phyloP scores from a whole-genome alignment of 2,329 filamentous ascomycete species.

The Sarocladium oryzae region DNA sequence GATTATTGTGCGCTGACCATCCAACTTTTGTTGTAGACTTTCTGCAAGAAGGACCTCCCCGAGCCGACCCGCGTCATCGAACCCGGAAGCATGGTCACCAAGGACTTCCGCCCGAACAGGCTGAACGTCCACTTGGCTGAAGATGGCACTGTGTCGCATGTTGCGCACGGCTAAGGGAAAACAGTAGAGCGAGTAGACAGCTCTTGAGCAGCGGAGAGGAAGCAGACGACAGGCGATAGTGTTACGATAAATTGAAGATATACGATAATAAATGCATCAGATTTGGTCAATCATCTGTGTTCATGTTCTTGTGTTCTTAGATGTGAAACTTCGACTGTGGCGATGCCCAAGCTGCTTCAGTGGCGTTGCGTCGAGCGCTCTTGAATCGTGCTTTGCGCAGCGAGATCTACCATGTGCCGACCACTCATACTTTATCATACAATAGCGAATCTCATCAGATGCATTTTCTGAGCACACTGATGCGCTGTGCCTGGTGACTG shows the following conservation, averaged over 20 bases:
- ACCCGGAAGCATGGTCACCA: constrained; percentile 52
- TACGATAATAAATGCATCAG: not conserved
- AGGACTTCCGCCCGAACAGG: constrained; percentile 46
- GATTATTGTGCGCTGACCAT: too few species aligned
- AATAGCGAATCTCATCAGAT: too few species aligned
- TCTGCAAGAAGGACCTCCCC: constrained; percentile 55
- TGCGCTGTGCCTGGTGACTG: too few species aligned
- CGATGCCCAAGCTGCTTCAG: too few species aligned
- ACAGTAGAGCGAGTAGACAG: not conserved
- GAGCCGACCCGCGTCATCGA: constrained; percentile 48
- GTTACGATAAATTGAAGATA: not conserved
- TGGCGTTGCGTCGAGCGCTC: too few species aligned
- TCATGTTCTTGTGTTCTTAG: too few species aligned
- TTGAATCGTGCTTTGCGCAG: too few species aligned
- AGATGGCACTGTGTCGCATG: constrained; percentile 54
- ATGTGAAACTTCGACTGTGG: too few species aligned
- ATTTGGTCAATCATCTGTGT: too few species aligned
- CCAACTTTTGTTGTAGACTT: constrained; percentile 41
- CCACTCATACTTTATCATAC: too few species aligned
- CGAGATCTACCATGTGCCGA: too few species aligned
- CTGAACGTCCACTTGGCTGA: constrained; percentile 55
- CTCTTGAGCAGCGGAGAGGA: not conserved
- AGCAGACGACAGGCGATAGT: not conserved
- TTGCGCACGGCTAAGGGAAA: constrained; percentile 42
- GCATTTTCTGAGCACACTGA: too few species aligned